Percentiles rank a stretch among this genome's conserved stretches.
Evolutionary conservation across 495 filamentous ascomycete genomes (phyloP).

Genomic region (Hypoxylon intermedium): DNA sequence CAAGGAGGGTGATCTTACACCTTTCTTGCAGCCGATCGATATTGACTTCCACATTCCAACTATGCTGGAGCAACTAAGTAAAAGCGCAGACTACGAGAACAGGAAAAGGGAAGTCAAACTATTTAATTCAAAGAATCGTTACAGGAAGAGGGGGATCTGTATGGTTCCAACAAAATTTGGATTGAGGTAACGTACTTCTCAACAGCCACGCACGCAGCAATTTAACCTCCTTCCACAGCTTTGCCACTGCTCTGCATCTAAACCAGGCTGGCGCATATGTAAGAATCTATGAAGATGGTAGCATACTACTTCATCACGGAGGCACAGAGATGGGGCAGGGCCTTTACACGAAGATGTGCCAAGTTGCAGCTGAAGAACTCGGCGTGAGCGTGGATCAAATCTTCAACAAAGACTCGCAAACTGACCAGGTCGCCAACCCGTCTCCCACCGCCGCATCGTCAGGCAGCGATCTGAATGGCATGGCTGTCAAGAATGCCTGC

Average conservation of each 20-base stretch:
- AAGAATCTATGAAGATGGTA: constrained; percentile 75
- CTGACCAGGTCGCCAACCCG: constrained; percentile 85
- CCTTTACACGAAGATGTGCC: constrained; percentile 87
- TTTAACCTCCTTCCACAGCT: constrained; percentile 65
- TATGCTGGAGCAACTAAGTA: constrained; percentile 77
- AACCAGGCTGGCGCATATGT: constrained; percentile 88
- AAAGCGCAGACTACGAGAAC: constrained; percentile 68
- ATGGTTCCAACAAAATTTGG: constrained; percentile 80
- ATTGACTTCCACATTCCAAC: constrained; percentile 81
- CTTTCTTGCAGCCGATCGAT: constrained; percentile 80
- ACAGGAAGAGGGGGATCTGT: constrained; percentile 83
- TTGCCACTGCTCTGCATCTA: constrained; percentile 83
- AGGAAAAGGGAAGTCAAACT: constrained; percentile 69
- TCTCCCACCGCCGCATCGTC: constrained; percentile 86
- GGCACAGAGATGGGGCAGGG: constrained; percentile 93
- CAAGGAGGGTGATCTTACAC: constrained; percentile 71
- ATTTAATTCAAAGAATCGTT: constrained; percentile 78
- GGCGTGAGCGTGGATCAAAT: constrained; percentile 71
- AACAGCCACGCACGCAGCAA: not conserved
- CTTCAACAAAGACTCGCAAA: constrained; percentile 82
- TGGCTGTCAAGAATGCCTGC: constrained; percentile 86
- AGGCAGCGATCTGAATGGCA: constrained; percentile 84
- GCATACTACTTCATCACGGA: constrained; percentile 81
- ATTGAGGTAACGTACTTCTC: constrained; percentile 18
- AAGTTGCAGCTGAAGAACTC: constrained; percentile 84